These are phyloP conservation scores for Rusavskia elegans DNA, from an alignment of 495 filamentous ascomycete species.

Conservation along the genomic window DNA sequence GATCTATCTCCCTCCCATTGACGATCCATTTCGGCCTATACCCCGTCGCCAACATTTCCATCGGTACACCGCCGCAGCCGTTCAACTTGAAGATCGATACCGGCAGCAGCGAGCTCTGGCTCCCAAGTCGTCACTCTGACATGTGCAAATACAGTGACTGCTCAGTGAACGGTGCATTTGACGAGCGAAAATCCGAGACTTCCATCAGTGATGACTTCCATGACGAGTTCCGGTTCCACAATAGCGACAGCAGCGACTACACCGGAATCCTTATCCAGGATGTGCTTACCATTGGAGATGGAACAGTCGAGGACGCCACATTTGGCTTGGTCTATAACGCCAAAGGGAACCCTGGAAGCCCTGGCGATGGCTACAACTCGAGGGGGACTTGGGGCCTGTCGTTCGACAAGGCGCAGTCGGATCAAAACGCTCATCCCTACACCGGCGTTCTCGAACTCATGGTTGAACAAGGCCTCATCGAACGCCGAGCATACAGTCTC, in stretches of 20 bases:
- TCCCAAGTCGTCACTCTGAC: conserved; percentile 1
- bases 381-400: conserved; percentile 66
- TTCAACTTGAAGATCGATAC: conserved; percentile 32
- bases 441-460: conserved; percentile 49
- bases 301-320: background rate
- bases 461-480: conserved; percentile 41
- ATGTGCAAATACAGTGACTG: background rate
- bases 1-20: no score
- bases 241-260: conserved; percentile 52
- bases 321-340: conserved; percentile 26
- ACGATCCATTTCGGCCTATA: no score
- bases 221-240: conserved; percentile 53
- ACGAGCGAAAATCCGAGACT: background rate
- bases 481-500: conserved; percentile 52
- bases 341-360: conserved; percentile 20
- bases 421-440: conserved; percentile 36
- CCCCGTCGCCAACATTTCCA: conserved; percentile 21
- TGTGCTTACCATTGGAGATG: conserved; percentile 37
- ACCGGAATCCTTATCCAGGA: conserved; percentile 58
- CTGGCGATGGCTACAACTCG: conserved; percentile 36
- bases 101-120: conserved; percentile 17
- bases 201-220: background rate
- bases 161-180: background rate
- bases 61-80: conserved; percentile 28
- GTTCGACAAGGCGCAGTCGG: conserved; percentile 52